These are phyloP conservation scores for Albophoma yamanashiensis DNA, from an alignment of 2,329 filamentous ascomycete species.

Conservation along the genomic window DNA sequence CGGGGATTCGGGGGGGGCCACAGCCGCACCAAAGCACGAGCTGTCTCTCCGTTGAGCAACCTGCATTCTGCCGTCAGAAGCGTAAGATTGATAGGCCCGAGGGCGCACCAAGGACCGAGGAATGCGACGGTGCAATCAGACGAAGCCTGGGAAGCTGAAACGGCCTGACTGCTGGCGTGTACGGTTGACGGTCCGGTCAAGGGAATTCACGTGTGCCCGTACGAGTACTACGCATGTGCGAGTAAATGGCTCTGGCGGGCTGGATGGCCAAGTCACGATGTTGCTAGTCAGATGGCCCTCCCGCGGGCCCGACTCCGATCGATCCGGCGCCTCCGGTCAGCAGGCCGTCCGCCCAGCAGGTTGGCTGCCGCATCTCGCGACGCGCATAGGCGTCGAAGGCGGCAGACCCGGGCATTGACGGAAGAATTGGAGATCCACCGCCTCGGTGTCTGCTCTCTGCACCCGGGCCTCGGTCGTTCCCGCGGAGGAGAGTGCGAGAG, in stretches of 20 bases:
- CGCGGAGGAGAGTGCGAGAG: too few species aligned
- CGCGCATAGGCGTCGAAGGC: background rate
- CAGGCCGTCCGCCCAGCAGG: background rate
- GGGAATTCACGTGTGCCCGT: background rate
- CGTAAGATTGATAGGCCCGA: too few species aligned
- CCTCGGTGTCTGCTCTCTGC: background rate
- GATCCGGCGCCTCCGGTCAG: background rate
- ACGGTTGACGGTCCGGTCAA: background rate
- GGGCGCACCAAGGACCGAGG: too few species aligned
- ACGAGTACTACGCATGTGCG: too few species aligned
- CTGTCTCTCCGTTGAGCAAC: background rate
- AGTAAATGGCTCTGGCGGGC: background rate
- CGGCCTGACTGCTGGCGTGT: background rate
- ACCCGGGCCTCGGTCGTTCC: background rate
- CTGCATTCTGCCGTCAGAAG: background rate
- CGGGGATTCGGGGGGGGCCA: background rate
- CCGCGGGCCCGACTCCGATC: background rate
- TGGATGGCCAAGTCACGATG: background rate
- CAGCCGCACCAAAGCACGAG: background rate
- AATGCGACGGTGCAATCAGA: background rate
- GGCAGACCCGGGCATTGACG: background rate
- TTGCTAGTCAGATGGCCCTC: background rate
- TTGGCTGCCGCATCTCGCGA: background rate
- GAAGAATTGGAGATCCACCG: background rate
- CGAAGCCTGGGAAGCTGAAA: conserved; percentile 1